These are phyloP conservation scores for Apiotrichum veenhuisii DNA, from an alignment of 1,284 basidiomycete genomes.

Conservation along the genomic window DNA sequence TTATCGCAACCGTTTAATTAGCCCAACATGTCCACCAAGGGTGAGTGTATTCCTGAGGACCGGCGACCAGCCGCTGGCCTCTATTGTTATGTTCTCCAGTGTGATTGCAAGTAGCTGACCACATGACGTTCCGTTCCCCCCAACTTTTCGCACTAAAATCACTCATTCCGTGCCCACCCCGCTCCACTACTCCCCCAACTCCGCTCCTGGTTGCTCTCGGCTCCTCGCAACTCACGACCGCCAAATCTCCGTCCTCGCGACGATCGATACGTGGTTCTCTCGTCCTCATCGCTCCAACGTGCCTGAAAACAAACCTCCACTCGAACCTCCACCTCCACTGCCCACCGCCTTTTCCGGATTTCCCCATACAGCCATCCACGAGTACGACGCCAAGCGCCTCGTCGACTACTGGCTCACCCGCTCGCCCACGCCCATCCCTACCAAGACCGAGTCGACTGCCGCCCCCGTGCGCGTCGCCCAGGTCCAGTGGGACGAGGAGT, in stretches of 20 bases:
- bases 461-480: conserved; percentile 50
- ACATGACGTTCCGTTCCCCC: not conserved
- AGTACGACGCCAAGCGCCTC: conserved; percentile 92
- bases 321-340: not conserved
- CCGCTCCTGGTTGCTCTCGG: too few relatives aligned
- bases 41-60: conserved; percentile 27
- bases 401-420: conserved; percentile 90
- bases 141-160: not conserved
- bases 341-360: not conserved
- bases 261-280: too few relatives aligned
- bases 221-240: too few relatives aligned
- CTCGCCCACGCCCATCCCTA: conserved; percentile 59
- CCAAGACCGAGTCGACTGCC: conserved; percentile 45
- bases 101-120: not conserved
- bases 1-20: conserved; percentile 7
- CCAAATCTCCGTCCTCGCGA: too few relatives aligned
- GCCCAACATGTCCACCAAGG: conserved; percentile 48
- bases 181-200: too few relatives aligned
- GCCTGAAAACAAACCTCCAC: not conserved
- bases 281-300: not conserved
- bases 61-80: not conserved
- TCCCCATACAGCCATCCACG: conserved; percentile 68
- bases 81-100: not conserved
- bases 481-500: conserved; percentile 64
- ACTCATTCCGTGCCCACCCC: too few relatives aligned